Evolutionary conservation across 1,139 yeast genomes (phyloP), one percentile per base, ranked within the genome.

Genomic region (Arxiozyma heterogenica): DNA sequence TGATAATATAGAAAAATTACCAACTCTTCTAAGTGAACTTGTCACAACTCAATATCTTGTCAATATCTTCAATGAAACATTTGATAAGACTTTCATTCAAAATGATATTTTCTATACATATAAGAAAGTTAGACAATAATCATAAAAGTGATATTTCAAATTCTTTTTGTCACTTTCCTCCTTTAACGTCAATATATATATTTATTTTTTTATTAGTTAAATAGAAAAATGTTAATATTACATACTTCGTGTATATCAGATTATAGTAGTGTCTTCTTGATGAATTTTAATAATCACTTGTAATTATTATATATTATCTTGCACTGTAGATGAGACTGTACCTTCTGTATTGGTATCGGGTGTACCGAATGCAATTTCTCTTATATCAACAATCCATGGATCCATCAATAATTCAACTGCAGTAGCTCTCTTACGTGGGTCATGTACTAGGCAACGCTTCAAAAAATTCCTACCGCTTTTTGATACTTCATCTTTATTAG

Each of bases 331-430:
- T 12, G 41, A 18, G 23, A 11, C 18, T 20, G 15, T 9, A 34
- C 38, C 27, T n/a, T 18, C 23, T 9, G 30, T n/a, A n/a, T 17
- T 15, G 38, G 20, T 34, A 4, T 46, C 49, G 21, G 49, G 23
- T 15, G 49, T n/a, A 6, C 57, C 86, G 69, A 86, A 84, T 0
- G 94, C 91, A 55, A 82, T 79, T 60, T 81, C 81, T 61, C 91
- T 73, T 54, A 86, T 86, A 25, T 83, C 80, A 50, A 82, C 79
- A 59, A 86, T 83, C 98, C 98, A 93, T 1, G 96, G 96, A 70
- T 93, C 97, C 59, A 80, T 81, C 64, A 93, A 73, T 53, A 93
- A 75, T 62, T 90, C 97, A 52, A 83, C 84, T 0, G 98, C 97
- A 47, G 88, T 78, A 1, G 93, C 84, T 59, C 98, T 79, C 65